These are phyloP conservation scores for Didymella sp. DNA, from an alignment of 2,329 filamentous ascomycete species.

Conservation along the genomic window DNA sequence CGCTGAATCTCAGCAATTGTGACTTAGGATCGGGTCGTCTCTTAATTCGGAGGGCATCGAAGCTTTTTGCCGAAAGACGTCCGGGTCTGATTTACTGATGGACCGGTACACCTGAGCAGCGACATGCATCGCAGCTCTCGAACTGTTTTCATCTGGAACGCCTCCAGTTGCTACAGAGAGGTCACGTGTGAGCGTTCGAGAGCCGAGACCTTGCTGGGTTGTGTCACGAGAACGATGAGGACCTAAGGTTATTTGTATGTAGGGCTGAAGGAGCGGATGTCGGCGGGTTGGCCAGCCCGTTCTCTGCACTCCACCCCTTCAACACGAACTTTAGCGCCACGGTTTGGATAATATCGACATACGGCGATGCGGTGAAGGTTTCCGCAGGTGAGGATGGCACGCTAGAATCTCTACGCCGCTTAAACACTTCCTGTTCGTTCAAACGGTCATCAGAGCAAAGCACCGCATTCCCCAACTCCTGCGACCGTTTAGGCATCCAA, in stretches of 20 bases:
- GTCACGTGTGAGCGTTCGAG: not conserved
- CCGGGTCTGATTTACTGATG: not conserved
- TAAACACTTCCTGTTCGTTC: not conserved
- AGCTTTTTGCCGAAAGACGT: not conserved
- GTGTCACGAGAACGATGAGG: not conserved
- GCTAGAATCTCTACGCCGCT: not conserved
- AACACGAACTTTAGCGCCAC: not conserved
- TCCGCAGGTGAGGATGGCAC: too few species aligned
- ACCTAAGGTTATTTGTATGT: not conserved
- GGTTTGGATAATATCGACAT: not conserved
- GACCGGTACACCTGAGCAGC: not conserved
- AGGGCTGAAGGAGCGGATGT: not conserved
- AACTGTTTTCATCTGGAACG: too few species aligned
- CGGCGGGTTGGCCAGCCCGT: not conserved
- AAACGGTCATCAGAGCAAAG: not conserved
- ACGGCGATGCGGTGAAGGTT: not conserved
- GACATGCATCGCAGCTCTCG: too few species aligned
- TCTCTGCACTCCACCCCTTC: not conserved
- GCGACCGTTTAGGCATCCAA: conserved; percentile 11
- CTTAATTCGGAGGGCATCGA: not conserved
- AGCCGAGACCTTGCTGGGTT: not conserved
- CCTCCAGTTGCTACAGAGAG: not conserved
- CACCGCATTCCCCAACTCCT: not conserved
- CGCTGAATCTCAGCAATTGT: too few species aligned
- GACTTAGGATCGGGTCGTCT: too few species aligned